Conservation (phyloP, 2,329 filamentous ascomycete genomes). For the Rugonectria rugulosa region DNA sequence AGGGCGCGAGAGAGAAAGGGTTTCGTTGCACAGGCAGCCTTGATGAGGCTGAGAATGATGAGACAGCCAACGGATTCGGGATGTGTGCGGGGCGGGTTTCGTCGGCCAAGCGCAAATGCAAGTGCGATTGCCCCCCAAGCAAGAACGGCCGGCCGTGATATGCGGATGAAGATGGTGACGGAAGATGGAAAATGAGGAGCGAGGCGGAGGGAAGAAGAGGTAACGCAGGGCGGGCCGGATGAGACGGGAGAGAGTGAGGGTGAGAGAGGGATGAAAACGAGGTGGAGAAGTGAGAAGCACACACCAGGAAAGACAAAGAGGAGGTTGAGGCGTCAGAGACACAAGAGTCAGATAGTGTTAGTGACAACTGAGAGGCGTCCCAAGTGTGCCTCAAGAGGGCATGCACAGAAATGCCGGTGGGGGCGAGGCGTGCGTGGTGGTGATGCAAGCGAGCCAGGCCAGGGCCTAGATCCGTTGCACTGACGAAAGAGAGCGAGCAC, state of each 20-base stretch:
- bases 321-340: conserved; percentile 26
- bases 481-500: conserved; percentile 26
- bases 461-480: conserved; percentile 41
- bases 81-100: conserved; percentile 30
- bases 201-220: conserved; percentile 16
- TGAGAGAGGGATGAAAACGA: conserved; percentile 10
- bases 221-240: conserved; percentile 24
- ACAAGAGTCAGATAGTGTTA: conserved; percentile 26
- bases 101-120: conserved; percentile 32
- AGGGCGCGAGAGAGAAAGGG: conserved; percentile 15
- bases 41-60: conserved; percentile 38
- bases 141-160: conserved; percentile 21
- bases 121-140: conserved; percentile 16
- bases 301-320: conserved; percentile 16
- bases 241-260: conserved; percentile 29
- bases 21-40: conserved; percentile 30
- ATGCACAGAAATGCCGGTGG: conserved; percentile 39
- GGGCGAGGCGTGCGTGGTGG: conserved; percentile 39
- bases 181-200: conserved; percentile 20
- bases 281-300: conserved; percentile 11
- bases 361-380: conserved; percentile 34
- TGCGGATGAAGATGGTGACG: conserved; percentile 21
- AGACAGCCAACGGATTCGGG: conserved; percentile 32
- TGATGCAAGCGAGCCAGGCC: conserved; percentile 42
- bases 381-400: conserved; percentile 32